Percentiles rank a stretch among this genome's conserved stretches.
phyloP scores from a whole-genome alignment of 345 rosid genomes.

The Anacardium occidentale region DNA sequence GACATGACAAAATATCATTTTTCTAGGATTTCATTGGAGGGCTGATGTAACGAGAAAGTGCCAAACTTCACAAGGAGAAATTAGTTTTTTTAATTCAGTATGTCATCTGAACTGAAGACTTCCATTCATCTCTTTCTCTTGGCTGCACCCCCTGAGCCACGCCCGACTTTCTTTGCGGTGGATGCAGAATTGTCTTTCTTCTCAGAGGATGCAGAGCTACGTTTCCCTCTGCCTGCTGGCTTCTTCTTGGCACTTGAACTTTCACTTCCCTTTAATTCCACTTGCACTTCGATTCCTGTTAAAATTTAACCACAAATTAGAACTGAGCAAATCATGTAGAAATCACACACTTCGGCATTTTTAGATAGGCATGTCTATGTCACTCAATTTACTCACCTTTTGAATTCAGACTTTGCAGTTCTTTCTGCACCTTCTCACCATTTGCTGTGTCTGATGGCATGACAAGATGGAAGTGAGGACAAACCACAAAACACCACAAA shows the following conservation, averaged over 20 bases:
- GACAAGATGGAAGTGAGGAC: background rate
- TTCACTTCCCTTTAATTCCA: slow-evolving; percentile 62
- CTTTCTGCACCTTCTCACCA: slow-evolving; percentile 65
- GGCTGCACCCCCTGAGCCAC: slow-evolving; percentile 42
- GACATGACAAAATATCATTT: too few species aligned
- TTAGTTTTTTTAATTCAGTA: too few species aligned
- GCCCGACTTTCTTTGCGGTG: slow-evolving; percentile 32
- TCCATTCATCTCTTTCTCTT: slow-evolving; percentile 68
- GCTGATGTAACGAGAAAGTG: too few species aligned
- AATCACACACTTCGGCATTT: background rate
- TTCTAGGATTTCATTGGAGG: too few species aligned
- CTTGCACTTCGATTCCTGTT: slow-evolving; percentile 71
- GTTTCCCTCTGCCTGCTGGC: slow-evolving; percentile 59
- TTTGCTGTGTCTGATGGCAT: slow-evolving; percentile 44
- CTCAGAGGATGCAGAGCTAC: slow-evolving; percentile 36
- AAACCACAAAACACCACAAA: background rate
- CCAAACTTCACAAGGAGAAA: too few species aligned
- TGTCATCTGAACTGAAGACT: background rate
- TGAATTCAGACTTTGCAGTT: slow-evolving; percentile 67
- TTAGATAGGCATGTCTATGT: background rate
- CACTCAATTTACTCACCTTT: slow-evolving; percentile 44
- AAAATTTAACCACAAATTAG: background rate
- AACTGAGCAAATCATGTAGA: background rate
- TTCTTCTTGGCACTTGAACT: slow-evolving; percentile 51
- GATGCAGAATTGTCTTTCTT: slow-evolving; percentile 24